phyloP scores from a whole-genome alignment of 768 basidiomycete genomes.

The Boletus vermiculosoides region DNA sequence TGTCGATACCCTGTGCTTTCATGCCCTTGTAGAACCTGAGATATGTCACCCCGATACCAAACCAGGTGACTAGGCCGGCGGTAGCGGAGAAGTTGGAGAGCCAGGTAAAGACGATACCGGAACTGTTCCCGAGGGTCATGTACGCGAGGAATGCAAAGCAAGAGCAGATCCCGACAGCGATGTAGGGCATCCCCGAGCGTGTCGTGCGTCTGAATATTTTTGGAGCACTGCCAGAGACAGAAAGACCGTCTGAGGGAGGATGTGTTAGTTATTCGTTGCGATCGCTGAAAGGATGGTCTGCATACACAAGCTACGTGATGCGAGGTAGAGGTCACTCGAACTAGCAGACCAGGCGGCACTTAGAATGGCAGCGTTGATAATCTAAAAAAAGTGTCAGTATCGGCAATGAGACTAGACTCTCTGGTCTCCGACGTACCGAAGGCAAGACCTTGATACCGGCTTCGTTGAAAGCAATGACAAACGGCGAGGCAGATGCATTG shows the following conservation, averaged over 20 bases:
- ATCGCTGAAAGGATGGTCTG: not conserved
- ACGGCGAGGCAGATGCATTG: conserved; percentile 49
- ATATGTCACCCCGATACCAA: conserved; percentile 45
- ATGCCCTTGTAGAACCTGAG: conserved; percentile 48
- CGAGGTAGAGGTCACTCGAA: conserved; percentile 40
- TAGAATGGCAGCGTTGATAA: conserved; percentile 43
- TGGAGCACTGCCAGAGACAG: conserved; percentile 53
- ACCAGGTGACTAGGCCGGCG: conserved; percentile 44
- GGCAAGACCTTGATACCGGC: conserved; percentile 63
- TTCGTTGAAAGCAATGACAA: conserved; percentile 54
- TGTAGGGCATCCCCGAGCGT: conserved; percentile 44
- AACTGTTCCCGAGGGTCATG: conserved; percentile 37
- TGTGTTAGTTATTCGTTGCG: conserved; percentile 3
- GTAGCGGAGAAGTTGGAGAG: conserved; percentile 36
- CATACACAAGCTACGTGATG: conserved; percentile 40
- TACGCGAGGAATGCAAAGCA: conserved; percentile 40
- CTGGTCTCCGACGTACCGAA: conserved; percentile 31
- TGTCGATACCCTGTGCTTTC: conserved; percentile 48
- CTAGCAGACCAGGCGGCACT: conserved; percentile 45
- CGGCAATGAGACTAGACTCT: no score
- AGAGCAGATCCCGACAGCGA: conserved; percentile 33
- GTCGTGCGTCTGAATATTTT: conserved; percentile 45
- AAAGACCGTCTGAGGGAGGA: conserved; percentile 47
- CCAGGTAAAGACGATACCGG: conserved; percentile 44
- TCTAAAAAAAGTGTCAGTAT: conserved; percentile 5